Evolutionary conservation across 2,329 filamentous ascomycete genomes (phyloP).

Genomic region (Tolypocladium ophioglossoides): DNA sequence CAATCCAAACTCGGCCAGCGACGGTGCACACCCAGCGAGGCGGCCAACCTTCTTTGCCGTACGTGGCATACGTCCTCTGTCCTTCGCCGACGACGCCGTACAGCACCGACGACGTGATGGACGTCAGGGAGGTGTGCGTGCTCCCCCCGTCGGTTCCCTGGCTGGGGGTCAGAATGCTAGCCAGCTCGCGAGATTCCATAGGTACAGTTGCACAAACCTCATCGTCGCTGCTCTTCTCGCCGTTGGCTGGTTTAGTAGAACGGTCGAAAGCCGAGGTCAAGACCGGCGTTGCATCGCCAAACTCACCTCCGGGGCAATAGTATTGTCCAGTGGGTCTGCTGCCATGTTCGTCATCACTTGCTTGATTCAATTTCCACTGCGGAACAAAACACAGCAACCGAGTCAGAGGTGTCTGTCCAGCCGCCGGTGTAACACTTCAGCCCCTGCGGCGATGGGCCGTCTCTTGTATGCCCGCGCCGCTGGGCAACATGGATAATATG

Average conservation of each 20-base stretch:
- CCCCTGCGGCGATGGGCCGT: background rate
- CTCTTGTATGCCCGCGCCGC: background rate
- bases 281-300: background rate
- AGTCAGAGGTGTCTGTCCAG: background rate
- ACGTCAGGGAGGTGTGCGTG: slow-evolving; percentile 14
- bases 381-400: background rate
- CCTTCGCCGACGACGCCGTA: slow-evolving; percentile 16
- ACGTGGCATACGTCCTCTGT: slow-evolving; percentile 19
- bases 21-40: background rate
- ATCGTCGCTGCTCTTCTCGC: background rate
- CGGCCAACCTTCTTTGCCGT: slow-evolving; percentile 19
- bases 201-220: background rate
- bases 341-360: background rate
- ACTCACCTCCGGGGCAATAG: background rate
- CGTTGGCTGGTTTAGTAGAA: background rate
- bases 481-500: background rate
- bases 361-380: background rate
- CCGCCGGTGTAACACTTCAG: background rate
- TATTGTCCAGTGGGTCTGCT: background rate
- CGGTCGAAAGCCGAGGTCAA: background rate
- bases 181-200: background rate
- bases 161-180: background rate
- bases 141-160: slow-evolving; percentile 10
- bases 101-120: slow-evolving; percentile 17
- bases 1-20: background rate